Base-by-base conservation (phyloP, 2,329 filamentous ascomycete genomes). In the Hortaea sp. region DNA sequence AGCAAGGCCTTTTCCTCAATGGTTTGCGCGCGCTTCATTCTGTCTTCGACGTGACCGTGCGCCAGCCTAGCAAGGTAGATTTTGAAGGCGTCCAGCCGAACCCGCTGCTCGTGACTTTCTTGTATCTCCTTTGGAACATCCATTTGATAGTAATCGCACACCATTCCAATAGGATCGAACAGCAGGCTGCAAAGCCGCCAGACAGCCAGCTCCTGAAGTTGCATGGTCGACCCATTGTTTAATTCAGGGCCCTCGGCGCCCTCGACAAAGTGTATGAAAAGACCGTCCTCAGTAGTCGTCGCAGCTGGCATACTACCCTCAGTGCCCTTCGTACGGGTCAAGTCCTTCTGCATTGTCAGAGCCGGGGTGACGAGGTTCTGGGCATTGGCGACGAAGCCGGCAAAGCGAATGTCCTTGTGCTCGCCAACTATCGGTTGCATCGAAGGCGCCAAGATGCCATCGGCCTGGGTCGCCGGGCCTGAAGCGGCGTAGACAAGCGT, bases 181-280 rank as follows among this genome's bases (percentile, higher is more conserved):
- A 98, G 75, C 34, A 95, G 82, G 47, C 85, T 85, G 1, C 87
- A 83, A 32, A 98, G 73, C 50, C 87, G 78, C 92, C 94, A 98
- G 1, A 92, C 80, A 10, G 80, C 73, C 58, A 81, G 79, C 65
- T 94, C 87, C 47, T 87, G 78, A 10, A 67, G 66, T 45, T 61
- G 46, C 6, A 49, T 29, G 2, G 48, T 47, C 6, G 42, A 41
- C 6, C 48, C 44, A 13, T 48, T 27, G 5, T 59, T 37, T 29
- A 51, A 40, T 10, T 7, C 13, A 7, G 10, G 10, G 10, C 13
- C 37, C 9, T n/a, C 20, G 13, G 13, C 13, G n/a, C 32, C 32
- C 13, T 39, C 37, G 13, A 39, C 10, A 13, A 39, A 39, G 10
- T 7, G 10, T 10, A 12, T 7, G 13, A 39, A 39, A 7, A 27